Evolutionary conservation across 768 basidiomycete genomes (phyloP).

Genomic region (Russula compacta): DNA sequence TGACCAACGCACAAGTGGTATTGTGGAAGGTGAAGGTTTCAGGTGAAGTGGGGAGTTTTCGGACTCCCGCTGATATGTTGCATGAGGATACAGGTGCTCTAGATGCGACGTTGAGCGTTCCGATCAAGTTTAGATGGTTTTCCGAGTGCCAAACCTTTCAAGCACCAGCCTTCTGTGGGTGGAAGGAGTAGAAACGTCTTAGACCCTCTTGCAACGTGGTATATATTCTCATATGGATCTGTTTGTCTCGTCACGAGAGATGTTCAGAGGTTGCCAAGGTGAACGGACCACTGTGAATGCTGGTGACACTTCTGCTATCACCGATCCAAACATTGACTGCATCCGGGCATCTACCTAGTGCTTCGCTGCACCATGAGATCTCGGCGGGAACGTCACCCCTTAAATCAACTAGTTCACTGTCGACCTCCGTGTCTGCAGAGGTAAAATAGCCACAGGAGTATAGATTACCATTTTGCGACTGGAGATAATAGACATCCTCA

Average conservation of each 20-base stretch:
- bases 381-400: constrained; percentile 59
- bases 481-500: constrained; percentile 57
- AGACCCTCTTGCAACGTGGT: constrained; percentile 72
- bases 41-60: constrained; percentile 36
- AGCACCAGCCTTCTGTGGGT: constrained; percentile 80
- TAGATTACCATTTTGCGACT: constrained; percentile 89
- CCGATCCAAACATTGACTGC: constrained; percentile 95
- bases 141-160: constrained; percentile 48
- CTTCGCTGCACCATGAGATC: constrained; percentile 67
- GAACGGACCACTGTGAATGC: constrained; percentile 70
- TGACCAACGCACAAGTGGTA: constrained; percentile 69
- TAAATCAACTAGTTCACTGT: constrained; percentile 55
- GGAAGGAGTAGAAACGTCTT: constrained; percentile 85
- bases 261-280: not conserved
- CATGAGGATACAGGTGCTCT: constrained; percentile 61
- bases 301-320: constrained; percentile 64
- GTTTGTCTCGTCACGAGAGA: not conserved
- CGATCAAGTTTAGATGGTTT: not conserved
- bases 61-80: constrained; percentile 36
- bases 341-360: constrained; percentile 68
- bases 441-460: constrained; percentile 42
- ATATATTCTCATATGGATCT: constrained; percentile 94
- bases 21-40: constrained; percentile 35
- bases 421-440: constrained; percentile 23
- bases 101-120: constrained; percentile 3